phyloP scores from a whole-genome alignment of 164 flowering plant species.

The Magnolia sinica region DNA sequence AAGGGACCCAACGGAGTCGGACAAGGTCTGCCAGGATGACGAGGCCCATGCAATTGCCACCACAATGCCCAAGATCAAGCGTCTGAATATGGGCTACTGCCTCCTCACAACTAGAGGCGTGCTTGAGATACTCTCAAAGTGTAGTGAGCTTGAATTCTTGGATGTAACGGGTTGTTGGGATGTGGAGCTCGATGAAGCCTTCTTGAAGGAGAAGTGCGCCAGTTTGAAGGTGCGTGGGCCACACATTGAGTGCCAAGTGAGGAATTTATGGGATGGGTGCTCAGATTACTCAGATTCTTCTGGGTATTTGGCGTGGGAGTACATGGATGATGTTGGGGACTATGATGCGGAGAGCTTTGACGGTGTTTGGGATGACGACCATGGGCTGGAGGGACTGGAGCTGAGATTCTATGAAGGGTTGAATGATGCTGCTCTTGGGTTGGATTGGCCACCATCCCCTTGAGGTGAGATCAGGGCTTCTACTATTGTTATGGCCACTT shows the following conservation, averaged over 20 bases:
- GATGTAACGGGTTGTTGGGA: constrained; percentile 74
- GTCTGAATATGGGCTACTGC: constrained; percentile 59
- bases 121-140: constrained; percentile 25
- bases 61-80: constrained; percentile 73
- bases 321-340: constrained; percentile 26
- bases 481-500: background rate
- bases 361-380: constrained; percentile 43
- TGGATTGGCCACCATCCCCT: constrained; percentile 43
- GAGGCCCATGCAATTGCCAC: constrained; percentile 77
- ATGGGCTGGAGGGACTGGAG: constrained; percentile 40
- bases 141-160: constrained; percentile 44
- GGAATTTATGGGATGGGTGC: constrained; percentile 35
- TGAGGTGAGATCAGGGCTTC: constrained; percentile 4
- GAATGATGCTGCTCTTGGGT: constrained; percentile 21
- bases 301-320: constrained; percentile 43
- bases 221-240: constrained; percentile 40
- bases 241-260: constrained; percentile 22
- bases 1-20: constrained; percentile 55
- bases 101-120: constrained; percentile 32
- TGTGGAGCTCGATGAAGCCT: constrained; percentile 44
- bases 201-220: constrained; percentile 27
- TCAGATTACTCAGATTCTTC: constrained; percentile 34
- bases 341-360: constrained; percentile 30
- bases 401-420: constrained; percentile 45
- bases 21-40: constrained; percentile 43